A percentile compares a stretch with the other conserved stretches of the same genome.
Conservation (phyloP, 768 basidiomycete species). For the Boletus bicolor region DNA sequence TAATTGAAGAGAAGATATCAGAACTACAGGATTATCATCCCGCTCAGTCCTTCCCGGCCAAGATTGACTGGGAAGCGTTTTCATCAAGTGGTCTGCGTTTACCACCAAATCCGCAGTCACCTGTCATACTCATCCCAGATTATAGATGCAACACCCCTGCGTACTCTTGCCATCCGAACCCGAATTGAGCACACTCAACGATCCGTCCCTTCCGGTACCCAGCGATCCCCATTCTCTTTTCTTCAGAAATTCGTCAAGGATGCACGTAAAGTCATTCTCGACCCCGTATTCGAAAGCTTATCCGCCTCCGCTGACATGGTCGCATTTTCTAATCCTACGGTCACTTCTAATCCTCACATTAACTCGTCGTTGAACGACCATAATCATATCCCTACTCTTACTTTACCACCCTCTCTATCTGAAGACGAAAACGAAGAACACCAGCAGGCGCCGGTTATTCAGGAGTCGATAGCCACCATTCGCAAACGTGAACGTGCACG, state of each 20-base stretch:
- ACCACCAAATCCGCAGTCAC: background rate
- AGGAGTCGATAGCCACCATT: constrained; percentile 14
- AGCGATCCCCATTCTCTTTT: constrained; percentile 46
- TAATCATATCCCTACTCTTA: constrained; percentile 19
- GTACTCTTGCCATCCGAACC: constrained; percentile 42
- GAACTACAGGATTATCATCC: constrained; percentile 44
- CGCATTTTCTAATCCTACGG: constrained; percentile 25
- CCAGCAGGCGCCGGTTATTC: constrained; percentile 9
- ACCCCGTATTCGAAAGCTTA: constrained; percentile 36
- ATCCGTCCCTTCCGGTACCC: constrained; percentile 37
- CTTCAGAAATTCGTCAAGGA: constrained; percentile 58
- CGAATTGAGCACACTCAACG: constrained; percentile 36
- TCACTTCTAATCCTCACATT: constrained; percentile 27
- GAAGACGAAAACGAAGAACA: constrained; percentile 33
- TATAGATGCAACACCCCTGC: constrained; percentile 55
- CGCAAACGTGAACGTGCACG: constrained; percentile 43
- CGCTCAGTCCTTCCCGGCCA: constrained; percentile 38
- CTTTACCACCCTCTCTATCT: constrained; percentile 26
- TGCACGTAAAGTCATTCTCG: constrained; percentile 48
- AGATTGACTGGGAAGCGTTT: constrained; percentile 64
- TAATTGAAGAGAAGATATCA: constrained; percentile 37
- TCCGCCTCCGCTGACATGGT: constrained; percentile 15
- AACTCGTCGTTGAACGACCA: constrained; percentile 24
- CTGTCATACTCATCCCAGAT: constrained; percentile 7
- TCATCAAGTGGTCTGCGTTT: constrained; percentile 47